Base-by-base conservation (phyloP, 1,284 basidiomycete genomes). In the Mrakiaceae sp. region DNA sequence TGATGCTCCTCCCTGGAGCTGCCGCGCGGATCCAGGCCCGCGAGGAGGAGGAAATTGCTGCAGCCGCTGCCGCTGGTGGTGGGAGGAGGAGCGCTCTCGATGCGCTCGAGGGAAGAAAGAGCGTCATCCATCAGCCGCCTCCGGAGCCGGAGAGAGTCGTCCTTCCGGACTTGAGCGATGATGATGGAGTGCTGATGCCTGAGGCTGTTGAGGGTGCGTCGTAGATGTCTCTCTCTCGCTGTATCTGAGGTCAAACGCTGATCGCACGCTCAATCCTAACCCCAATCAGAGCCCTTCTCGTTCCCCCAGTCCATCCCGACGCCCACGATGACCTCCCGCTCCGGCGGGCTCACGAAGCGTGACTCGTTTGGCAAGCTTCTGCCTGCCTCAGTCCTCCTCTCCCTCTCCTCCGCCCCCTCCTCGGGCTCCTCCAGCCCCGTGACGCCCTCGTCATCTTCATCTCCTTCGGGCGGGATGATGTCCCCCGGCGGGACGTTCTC, bases 281-380 rank as follows among this genome's bases (percentile, higher is more conserved):
- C 6, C 54, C 46, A 55, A 43, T n/a, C 44, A n/a, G 39, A 16
- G 43, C 53, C 47, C n/a, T 55, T 52, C 58, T 14, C 44, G 2
- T 52, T 55, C 43, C 62, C 56, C 5, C 56, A 56, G 42, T 39
- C 60, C 27, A 27, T 27, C 40, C n/a, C 62, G 47, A 16, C 62
- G 8, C 11, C 56, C 39, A 58, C 42, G n/a, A 39, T 14, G 10
- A 16, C 14, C 14, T 46, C 47, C 16, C 49, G 60, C n/a, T 61
- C 60, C 16, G 51, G 51, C 10, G 44, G 55, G 2, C 58, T 64
- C 50, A 53, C 63, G 51, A 66, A 66, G 62, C 51, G 65, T n/a
- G 56, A 66, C 62, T 66, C 65, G 50, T 62, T 66, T 57, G 60
- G 55, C 40, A 58, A 54, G 50, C 55, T 49, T 9, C 61, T 66